Percentiles rank a stretch among this genome's conserved stretches.
Conservation (phyloP, 2,329 filamentous ascomycete genomes). For the Sclerotinia trifoliorum region DNA sequence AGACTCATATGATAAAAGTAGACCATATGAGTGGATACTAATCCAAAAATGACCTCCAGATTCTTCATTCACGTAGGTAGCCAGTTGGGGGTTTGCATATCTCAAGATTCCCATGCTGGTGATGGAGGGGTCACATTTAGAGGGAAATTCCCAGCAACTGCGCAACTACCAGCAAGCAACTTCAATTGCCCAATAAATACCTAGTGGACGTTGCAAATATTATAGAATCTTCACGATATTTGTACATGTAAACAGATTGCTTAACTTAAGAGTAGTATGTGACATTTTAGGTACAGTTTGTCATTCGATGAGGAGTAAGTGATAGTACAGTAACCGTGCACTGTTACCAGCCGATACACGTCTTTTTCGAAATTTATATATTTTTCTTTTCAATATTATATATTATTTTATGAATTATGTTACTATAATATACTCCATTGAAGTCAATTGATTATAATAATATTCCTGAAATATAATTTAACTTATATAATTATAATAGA, state of each 20-base stretch:
- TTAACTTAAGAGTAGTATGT: neutral
- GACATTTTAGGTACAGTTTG: neutral
- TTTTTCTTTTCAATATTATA: too few species aligned
- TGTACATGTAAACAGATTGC: neutral
- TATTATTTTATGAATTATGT: too few species aligned
- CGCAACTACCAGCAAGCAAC: neutral
- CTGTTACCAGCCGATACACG: too few species aligned
- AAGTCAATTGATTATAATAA: too few species aligned
- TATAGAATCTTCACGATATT: too few species aligned
- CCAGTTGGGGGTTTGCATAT: too few species aligned
- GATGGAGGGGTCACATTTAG: conserved; percentile 4
- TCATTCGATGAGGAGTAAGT: neutral
- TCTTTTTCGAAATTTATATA: too few species aligned
- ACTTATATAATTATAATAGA: too few species aligned
- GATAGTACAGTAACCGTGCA: too few species aligned
- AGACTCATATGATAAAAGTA: neutral
- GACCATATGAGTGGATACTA: neutral
- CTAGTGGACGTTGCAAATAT: conserved; percentile 2
- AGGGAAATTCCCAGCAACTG: conserved; percentile 2
- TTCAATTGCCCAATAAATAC: neutral
- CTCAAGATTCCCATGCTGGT: neutral
- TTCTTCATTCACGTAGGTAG: neutral
- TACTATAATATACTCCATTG: too few species aligned
- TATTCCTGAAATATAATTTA: too few species aligned
- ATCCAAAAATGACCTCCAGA: neutral